Evolutionary conservation across 2,329 filamentous ascomycete genomes (phyloP).

Genomic region (Aureobasidium mangrovei): DNA sequence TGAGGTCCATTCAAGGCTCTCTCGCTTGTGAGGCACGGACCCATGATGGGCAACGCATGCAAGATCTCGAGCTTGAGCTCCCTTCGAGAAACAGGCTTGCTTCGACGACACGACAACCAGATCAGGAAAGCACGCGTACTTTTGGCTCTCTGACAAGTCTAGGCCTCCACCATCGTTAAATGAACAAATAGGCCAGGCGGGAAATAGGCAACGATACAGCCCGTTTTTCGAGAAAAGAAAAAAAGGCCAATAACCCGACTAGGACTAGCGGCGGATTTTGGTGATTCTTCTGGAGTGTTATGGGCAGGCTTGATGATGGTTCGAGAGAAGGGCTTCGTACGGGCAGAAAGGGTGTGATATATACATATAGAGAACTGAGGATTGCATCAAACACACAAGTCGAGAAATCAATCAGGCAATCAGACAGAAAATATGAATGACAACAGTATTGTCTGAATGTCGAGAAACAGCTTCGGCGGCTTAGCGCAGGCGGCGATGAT

Average conservation of each 20-base stretch:
- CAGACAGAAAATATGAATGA: too few species aligned
- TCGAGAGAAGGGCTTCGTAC: too few species aligned
- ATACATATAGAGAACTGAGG: too few species aligned
- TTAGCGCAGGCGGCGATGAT: background rate
- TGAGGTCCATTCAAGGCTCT: constrained; percentile 6
- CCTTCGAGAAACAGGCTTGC: background rate
- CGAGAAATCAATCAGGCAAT: too few species aligned
- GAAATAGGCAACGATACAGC: background rate
- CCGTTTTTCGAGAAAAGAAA: background rate
- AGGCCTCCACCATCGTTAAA: background rate
- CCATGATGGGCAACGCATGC: background rate
- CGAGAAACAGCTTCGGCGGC: background rate
- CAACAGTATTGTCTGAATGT: background rate
- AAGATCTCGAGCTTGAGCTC: constrained; percentile 10
- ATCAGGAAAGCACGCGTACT: background rate
- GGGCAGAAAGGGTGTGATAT: too few species aligned
- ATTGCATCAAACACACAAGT: too few species aligned
- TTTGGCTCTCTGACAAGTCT: background rate
- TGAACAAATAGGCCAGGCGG: background rate
- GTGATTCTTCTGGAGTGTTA: too few species aligned
- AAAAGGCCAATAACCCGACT: too few species aligned
- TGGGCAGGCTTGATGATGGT: too few species aligned
- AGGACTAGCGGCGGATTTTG: too few species aligned
- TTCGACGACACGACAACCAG: background rate
- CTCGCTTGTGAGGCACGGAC: constrained; percentile 6